Evolutionary conservation across 768 basidiomycete species (phyloP).

Genomic region (Russula compacta): DNA sequence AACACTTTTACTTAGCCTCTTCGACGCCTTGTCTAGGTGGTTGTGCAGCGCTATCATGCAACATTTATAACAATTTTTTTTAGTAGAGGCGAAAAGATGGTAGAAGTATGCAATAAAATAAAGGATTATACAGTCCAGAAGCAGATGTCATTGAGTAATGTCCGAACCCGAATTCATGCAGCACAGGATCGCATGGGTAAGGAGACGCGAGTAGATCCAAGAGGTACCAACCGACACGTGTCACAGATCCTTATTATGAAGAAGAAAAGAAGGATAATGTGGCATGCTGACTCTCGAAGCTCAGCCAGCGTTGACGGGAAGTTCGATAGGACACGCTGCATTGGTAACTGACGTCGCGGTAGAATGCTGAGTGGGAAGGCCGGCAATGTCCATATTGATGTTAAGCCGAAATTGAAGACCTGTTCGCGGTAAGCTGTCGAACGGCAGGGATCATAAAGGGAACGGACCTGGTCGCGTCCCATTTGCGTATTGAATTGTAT

Average conservation of each 20-base stretch:
- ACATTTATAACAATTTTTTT: not conserved
- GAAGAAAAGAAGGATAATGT: not conserved
- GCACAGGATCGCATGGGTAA: not conserved
- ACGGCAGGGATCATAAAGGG: not conserved
- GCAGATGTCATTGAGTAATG: slow-evolving; percentile 5
- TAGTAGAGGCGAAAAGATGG: not conserved
- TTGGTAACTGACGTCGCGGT: slow-evolving; percentile 27
- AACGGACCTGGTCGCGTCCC: slow-evolving; percentile 55
- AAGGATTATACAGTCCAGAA: slow-evolving; percentile 6
- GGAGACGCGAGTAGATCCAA: not conserved
- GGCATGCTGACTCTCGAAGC: not conserved
- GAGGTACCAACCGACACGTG: not conserved
- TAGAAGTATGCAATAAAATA: slow-evolving; percentile 4
- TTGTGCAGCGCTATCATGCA: not conserved
- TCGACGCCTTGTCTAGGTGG: not conserved
- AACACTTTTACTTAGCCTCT: not conserved
- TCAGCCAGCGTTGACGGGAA: slow-evolving; percentile 22
- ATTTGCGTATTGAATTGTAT: slow-evolving; percentile 38
- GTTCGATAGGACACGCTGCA: slow-evolving; percentile 29
- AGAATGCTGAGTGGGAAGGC: slow-evolving; percentile 25
- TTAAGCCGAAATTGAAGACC: slow-evolving; percentile 31
- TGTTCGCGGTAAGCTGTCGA: not conserved
- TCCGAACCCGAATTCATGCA: slow-evolving; percentile 1
- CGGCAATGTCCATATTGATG: slow-evolving; percentile 29
- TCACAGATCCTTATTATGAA: not conserved